A percentile compares a stretch with the other conserved stretches of the same genome.
Evolutionary conservation across 345 rosid genomes (phyloP).

Genomic region (Syzygium grande): DNA sequence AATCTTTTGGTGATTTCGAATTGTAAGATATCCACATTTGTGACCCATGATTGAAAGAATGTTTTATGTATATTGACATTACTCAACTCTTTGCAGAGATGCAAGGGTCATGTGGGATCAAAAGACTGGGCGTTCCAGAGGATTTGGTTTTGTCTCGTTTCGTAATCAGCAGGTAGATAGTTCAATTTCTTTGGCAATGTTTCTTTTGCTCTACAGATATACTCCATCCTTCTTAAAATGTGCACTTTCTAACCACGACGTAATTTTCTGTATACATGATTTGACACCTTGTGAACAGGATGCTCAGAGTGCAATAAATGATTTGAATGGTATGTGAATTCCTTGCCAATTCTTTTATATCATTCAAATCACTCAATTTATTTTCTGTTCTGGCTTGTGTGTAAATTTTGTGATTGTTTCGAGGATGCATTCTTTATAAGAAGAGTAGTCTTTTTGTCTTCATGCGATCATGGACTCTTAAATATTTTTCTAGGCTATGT

Average conservation of each 20-base stretch:
- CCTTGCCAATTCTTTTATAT: neutral
- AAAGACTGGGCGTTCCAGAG: slow-evolving; percentile 92
- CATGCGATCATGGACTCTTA: neutral
- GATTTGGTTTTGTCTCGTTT: slow-evolving; percentile 90
- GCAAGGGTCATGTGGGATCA: slow-evolving; percentile 98
- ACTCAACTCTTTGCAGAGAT: slow-evolving; percentile 29
- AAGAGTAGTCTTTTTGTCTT: neutral
- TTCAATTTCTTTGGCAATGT: neutral
- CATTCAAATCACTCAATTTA: neutral
- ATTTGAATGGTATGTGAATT: slow-evolving; percentile 56
- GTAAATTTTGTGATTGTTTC: neutral
- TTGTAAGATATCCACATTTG: neutral
- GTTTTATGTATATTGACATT: neutral
- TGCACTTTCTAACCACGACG: neutral
- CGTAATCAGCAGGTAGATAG: slow-evolving; percentile 55
- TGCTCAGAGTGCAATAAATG: slow-evolving; percentile 83
- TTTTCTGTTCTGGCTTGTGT: neutral
- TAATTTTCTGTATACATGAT: neutral
- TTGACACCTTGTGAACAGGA: slow-evolving; percentile 36
- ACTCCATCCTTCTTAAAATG: neutral
- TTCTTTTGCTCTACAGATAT: neutral
- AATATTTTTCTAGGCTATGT: neutral
- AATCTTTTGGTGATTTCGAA: neutral
- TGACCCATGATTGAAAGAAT: neutral
- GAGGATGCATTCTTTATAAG: neutral